phyloP scores from a whole-genome alignment of 768 basidiomycete genomes.

The Trichaptum fuscoviolaceum region DNA sequence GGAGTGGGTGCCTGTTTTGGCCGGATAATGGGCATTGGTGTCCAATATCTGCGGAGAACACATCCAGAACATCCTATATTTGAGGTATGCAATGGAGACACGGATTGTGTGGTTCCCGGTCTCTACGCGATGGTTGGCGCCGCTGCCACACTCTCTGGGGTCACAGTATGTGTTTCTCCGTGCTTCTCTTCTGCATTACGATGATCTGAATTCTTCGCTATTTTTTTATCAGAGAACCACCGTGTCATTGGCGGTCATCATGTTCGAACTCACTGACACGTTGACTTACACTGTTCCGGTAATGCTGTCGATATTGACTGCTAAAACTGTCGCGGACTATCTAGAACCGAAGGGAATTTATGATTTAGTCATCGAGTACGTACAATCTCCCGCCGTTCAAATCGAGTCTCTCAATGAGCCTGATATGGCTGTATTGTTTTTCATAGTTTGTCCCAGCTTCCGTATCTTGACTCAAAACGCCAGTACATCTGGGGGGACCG shows the following conservation, averaged over 20 bases:
- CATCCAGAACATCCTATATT: constrained; percentile 62
- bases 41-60: constrained; percentile 70
- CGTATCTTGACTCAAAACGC: constrained; percentile 88
- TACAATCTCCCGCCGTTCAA: neutral
- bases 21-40: constrained; percentile 71
- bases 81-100: constrained; percentile 54
- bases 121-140: constrained; percentile 96
- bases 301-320: constrained; percentile 83
- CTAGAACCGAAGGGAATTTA: constrained; percentile 94
- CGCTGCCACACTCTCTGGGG: constrained; percentile 90
- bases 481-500: constrained; percentile 83
- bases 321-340: constrained; percentile 85
- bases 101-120: constrained; percentile 81
- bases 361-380: constrained; percentile 87
- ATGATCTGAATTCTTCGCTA: constrained; percentile 7
- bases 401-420: neutral
- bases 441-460: constrained; percentile 69
- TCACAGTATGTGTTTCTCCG: constrained; percentile 60
- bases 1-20: constrained; percentile 95
- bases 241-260: constrained; percentile 93
- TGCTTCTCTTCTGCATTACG: constrained; percentile 7
- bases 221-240: constrained; percentile 59
- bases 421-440: constrained; percentile 7
- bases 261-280: constrained; percentile 91
- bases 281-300: constrained; percentile 89